phyloP scores from a whole-genome alignment of 306 rosid species.

The Hylodesmum podocarpum region DNA sequence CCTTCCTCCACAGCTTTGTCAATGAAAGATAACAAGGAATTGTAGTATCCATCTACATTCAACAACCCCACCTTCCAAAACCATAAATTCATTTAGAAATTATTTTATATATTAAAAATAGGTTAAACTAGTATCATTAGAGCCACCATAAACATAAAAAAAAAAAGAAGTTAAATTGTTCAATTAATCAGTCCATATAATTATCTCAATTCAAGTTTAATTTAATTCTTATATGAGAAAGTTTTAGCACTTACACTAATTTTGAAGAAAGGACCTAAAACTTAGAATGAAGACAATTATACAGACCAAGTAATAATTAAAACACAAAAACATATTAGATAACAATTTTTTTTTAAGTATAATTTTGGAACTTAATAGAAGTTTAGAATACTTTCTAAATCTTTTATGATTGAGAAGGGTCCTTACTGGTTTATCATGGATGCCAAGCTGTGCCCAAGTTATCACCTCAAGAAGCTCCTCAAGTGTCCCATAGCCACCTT shows the following conservation, averaged over 20 bases:
- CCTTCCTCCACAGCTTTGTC: conserved; percentile 99
- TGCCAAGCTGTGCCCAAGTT: conserved; percentile 99
- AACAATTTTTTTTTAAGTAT: not conserved
- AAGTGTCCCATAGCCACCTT: conserved; percentile 98
- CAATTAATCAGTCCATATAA: too few species aligned
- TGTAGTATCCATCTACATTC: conserved; percentile 97
- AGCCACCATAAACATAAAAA: too few species aligned
- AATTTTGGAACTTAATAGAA: not conserved
- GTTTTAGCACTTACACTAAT: too few species aligned
- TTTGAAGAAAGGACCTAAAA: too few species aligned
- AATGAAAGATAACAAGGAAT: conserved; percentile 77
- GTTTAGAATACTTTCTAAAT: not conserved
- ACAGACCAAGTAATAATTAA: too few species aligned
- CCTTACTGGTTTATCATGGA: conserved; percentile 93
- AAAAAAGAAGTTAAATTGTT: too few species aligned
- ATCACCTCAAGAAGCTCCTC: conserved; percentile 99
- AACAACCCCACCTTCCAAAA: conserved; percentile 82
- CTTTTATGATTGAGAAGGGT: not conserved
- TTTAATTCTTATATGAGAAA: too few species aligned
- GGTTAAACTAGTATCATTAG: too few species aligned
- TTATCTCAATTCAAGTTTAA: too few species aligned
- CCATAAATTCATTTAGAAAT: not conserved
- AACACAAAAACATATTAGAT: not conserved
- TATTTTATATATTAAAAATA: not conserved
- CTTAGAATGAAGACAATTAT: too few species aligned